Percentiles rank a stretch among this genome's conserved stretches.
These are phyloP conservation scores for Boletus semigastroideus DNA, from an alignment of 1,284 basidiomycete genomes.

Conservation along the genomic window DNA sequence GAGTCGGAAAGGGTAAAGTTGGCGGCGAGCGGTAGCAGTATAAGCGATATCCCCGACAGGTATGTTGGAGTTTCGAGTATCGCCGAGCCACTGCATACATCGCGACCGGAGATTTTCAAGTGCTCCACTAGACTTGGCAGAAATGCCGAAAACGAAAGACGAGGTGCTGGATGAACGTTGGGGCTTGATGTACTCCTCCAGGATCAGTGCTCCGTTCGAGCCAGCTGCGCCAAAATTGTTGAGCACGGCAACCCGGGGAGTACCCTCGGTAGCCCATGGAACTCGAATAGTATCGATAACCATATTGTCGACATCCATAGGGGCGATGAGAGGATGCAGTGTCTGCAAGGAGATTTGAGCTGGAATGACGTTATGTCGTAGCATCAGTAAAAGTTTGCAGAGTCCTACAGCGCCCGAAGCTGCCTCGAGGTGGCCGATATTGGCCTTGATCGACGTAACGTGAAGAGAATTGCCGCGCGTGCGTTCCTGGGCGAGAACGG, in stretches of 20 bases:
- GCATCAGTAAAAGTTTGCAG: conserved; percentile 70
- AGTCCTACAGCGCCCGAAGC: conserved; percentile 71
- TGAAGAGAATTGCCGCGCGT: conserved; percentile 51
- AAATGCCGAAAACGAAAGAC: conserved; percentile 57
- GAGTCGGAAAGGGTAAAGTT: conserved; percentile 53
- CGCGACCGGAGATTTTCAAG: conserved; percentile 47
- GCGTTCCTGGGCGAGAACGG: conserved; percentile 48
- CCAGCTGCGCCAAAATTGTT: conserved; percentile 78
- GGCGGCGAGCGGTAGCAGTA: conserved; percentile 62
- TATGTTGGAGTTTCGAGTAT: conserved; percentile 23
- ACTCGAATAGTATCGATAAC: conserved; percentile 44
- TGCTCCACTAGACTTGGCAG: conserved; percentile 51
- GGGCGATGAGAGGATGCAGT: conserved; percentile 56
- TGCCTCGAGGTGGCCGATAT: conserved; percentile 73
- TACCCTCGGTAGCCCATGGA: conserved; percentile 41
- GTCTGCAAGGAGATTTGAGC: conserved; percentile 55
- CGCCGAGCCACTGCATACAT: conserved; percentile 48
- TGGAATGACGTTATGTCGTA: conserved; percentile 55
- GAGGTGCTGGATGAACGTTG: conserved; percentile 5
- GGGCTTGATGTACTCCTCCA: conserved; percentile 48
- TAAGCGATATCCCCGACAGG: conserved; percentile 56
- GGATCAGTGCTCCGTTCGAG: conserved; percentile 60
- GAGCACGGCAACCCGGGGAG: conserved; percentile 53
- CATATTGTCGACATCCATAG: conserved; percentile 48
- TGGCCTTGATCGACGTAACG: conserved; percentile 67